Evolutionary conservation across 306 rosid species (phyloP), one percentile per base, ranked within the genome.

Genomic region (Purshia tridentata): DNA sequence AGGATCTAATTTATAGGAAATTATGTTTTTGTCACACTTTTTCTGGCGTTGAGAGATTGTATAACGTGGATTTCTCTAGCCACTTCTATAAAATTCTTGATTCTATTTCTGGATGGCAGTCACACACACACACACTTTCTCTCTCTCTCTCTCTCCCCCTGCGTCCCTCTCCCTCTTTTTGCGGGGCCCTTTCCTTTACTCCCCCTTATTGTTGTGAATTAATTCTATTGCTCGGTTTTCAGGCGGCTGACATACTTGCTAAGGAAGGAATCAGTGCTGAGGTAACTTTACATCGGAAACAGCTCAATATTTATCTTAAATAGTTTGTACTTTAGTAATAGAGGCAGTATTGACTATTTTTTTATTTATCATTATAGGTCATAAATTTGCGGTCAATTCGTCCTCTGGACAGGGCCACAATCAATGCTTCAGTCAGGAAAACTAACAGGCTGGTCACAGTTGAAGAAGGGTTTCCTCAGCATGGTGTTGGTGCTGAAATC

Each of bases 391-490:
- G 99, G 39, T 84, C 99, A 22, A 95, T 95, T 83, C 91, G 99
- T 39, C 99, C 99, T 7, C 87, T 95, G 54, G 99, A 95, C 84
- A 89, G 96, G 81, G 64, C 91, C 68, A 90, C 98, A 12, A 91
- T 95, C 76, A 95, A 95, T 75, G 74, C 95, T 56, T 95, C 99
- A 49, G 99, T 95, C 15, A 84, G 97, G 86, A 95, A 95, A 84
- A 95, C 99, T 78, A 95, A 87, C 85, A 88, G 97, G 77, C 74
- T 95, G 46, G 86, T 95, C 55, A 95, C 99, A 39, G 92, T 95
- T 70, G 99, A 95, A 84, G 99, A 95, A 91, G 99, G 99, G 65
- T 90, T 91, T 84, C 99, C 99, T 77, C 99, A 95, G 92, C 97
- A 95, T 72, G 99, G 99, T 50, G 96, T 95, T 76, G 99, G 99